A percentile compares a stretch with the other conserved stretches of the same genome.
These are phyloP conservation scores for Candida dajiaensis DNA, from an alignment of 805 yeast genomes.

Conservation along the genomic window DNA sequence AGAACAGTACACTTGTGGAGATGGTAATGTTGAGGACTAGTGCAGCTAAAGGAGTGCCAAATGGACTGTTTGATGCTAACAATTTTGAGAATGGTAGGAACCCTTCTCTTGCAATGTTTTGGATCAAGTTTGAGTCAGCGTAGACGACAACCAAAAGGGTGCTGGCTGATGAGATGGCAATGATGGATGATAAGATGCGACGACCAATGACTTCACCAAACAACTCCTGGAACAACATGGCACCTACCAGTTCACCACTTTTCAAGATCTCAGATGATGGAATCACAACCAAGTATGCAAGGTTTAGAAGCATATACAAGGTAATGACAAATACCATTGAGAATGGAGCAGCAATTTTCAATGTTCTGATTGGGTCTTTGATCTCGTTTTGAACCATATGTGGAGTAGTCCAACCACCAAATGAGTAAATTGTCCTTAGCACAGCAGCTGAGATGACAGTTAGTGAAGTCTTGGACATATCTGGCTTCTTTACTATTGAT, in stretches of 20 bases:
- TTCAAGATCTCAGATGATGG: conserved; percentile 43
- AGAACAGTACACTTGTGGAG: conserved; percentile 25
- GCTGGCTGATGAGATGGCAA: conserved; percentile 55
- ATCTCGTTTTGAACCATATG: conserved; percentile 55
- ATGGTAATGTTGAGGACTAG: conserved; percentile 28
- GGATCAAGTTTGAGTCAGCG: conserved; percentile 51
- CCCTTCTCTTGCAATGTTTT: conserved; percentile 56
- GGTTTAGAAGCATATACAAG: conserved; percentile 44
- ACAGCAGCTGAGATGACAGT: conserved; percentile 48
- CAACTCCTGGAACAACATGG: conserved; percentile 45
- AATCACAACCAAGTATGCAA: conserved; percentile 47
- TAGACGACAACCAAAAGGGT: conserved; percentile 53
- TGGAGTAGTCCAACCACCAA: conserved; percentile 55
- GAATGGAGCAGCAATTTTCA: conserved; percentile 52
- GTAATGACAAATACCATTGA: conserved; percentile 40
- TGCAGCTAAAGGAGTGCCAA: conserved; percentile 49
- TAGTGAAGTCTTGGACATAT: conserved; percentile 25
- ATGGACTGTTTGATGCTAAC: conserved; percentile 52
- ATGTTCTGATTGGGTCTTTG: conserved; percentile 46
- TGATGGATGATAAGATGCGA: conserved; percentile 42
- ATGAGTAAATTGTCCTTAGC: conserved; percentile 49
- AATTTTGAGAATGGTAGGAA: conserved; percentile 44
- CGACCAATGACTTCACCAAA: conserved; percentile 47
- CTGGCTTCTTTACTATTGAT: conserved; percentile 26
- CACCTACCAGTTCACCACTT: conserved; percentile 52